Percentiles rank a stretch among this genome's conserved stretches.
Evolutionary conservation across 495 filamentous ascomycete species (phyloP).

Genomic region (Viridothelium virens): DNA sequence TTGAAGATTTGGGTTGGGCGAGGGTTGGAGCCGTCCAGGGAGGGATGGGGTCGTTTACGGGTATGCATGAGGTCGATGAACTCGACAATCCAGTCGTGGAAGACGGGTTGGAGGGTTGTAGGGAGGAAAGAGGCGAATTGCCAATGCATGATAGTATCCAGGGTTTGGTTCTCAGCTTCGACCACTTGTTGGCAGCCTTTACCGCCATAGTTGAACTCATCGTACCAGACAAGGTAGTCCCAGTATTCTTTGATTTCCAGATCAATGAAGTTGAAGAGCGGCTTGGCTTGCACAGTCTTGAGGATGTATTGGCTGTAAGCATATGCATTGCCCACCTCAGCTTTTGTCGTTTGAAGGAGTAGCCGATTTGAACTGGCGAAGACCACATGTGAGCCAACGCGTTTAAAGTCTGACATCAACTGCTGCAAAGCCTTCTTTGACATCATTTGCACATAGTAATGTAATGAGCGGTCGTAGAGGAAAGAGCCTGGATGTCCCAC

Average conservation of each 20-base stretch:
- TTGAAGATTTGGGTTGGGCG: constrained; percentile 59
- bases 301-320: constrained; percentile 96
- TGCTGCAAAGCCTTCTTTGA: constrained; percentile 93
- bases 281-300: constrained; percentile 90
- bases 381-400: constrained; percentile 88
- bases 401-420: constrained; percentile 92
- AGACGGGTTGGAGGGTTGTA: constrained; percentile 66
- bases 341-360: constrained; percentile 90
- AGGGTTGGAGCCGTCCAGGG: constrained; percentile 45
- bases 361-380: constrained; percentile 85
- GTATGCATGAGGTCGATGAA: constrained; percentile 92
- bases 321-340: constrained; percentile 92
- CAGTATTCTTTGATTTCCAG: constrained; percentile 98
- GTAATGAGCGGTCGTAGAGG: constrained; percentile 90
- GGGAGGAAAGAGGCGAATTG: constrained; percentile 88
- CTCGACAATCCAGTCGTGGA: constrained; percentile 88
- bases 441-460: constrained; percentile 98
- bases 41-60: constrained; percentile 57
- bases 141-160: constrained; percentile 97
- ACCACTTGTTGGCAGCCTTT: constrained; percentile 80
- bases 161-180: constrained; percentile 73
- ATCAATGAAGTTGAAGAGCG: constrained; percentile 94
- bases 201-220: constrained; percentile 96
- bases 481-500: constrained; percentile 85
- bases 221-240: constrained; percentile 99